phyloP scores from a whole-genome alignment of 192 early-diverging fungal genomes.

The Geranomyces variabilis region DNA sequence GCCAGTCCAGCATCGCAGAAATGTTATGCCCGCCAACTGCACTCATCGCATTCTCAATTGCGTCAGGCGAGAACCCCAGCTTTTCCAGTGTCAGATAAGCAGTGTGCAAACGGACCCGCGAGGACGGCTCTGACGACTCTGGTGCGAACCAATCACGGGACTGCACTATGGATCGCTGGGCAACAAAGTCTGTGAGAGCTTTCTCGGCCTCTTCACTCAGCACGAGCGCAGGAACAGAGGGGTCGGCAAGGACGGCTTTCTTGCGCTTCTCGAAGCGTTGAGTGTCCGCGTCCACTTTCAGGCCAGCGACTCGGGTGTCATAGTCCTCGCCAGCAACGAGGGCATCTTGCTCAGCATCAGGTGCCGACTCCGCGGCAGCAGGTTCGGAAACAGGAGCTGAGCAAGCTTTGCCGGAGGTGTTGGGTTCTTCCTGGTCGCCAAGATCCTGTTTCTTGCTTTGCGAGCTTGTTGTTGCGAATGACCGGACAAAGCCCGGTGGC shows the following conservation, averaged over 20 bases:
- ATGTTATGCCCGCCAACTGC: constrained; percentile 19
- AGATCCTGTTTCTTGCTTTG: neutral
- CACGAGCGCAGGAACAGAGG: constrained; percentile 5
- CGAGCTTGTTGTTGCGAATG: constrained; percentile 18
- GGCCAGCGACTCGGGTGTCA: neutral
- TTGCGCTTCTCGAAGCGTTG: neutral
- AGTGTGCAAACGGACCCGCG: neutral
- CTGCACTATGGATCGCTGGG: neutral
- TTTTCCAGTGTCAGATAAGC: constrained; percentile 18
- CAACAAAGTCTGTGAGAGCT: constrained; percentile 8
- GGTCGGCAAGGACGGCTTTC: neutral
- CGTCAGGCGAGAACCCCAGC: constrained; percentile 4
- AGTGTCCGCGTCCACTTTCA: constrained; percentile 12
- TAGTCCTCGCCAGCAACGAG: no score
- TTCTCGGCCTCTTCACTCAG: constrained; percentile 2
- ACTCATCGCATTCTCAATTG: constrained; percentile 18
- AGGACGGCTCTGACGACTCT: constrained; percentile 5
- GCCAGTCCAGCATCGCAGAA: constrained; percentile 1
- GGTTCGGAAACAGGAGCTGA: neutral
- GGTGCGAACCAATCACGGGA: constrained; percentile 17
- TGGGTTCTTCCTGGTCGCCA: neutral
- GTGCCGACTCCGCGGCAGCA: neutral
- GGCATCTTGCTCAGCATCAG: neutral
- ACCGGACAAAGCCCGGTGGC: neutral
- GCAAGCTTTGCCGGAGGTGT: no score